Evolutionary conservation across 129 eudicot genomes (phyloP), one percentile per base, ranked within the genome.

Genomic region (Gnaphalium uliginosum): DNA sequence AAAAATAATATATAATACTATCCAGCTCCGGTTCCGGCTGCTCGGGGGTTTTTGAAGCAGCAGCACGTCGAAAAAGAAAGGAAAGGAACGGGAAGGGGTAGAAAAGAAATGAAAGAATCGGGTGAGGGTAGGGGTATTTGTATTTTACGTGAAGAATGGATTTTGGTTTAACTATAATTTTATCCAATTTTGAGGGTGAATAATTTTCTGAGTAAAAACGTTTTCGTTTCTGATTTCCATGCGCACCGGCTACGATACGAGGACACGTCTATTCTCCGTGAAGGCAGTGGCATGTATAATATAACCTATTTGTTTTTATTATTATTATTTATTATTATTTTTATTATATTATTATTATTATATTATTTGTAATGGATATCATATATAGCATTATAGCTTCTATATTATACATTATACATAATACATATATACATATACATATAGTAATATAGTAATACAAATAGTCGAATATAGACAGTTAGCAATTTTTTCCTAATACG

Each of bases 91-190:
- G 15, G 10, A 73, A 65, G 29, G 65, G 75, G 81, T 26, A 58
- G 24, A 73, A 64, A 54, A 33, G 2, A 66, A 27, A 53, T 48
- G 18, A 19, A 73, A 54, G 29, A 53, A 56, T 65, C 33, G n/a
- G 60, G 63, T 67, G 81, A 72, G 64, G 26, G 61, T 26, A 48
- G 23, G 74, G 68, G 29, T 50, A 11, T 25, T 4, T 58, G 22
- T 62, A 10, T 64, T 79, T 51, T 72, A 79, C 73, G 53, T 79
- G 74, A 68, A 64, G 74, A 73, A 4, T 43, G 30, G 68, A 66
- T 26, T 58, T 68, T 53, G 79, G 74, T 66, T 48, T 65, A 14
- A 9, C 27, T 57, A 79, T 79, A 54, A 56, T 57, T 66, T 80
- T 2, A 37, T 14, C 8, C 17, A 41, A 53, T 13, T 53, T 33